phyloP scores from a whole-genome alignment of 129 eudicot genomes.

The Lonicera japonica region DNA sequence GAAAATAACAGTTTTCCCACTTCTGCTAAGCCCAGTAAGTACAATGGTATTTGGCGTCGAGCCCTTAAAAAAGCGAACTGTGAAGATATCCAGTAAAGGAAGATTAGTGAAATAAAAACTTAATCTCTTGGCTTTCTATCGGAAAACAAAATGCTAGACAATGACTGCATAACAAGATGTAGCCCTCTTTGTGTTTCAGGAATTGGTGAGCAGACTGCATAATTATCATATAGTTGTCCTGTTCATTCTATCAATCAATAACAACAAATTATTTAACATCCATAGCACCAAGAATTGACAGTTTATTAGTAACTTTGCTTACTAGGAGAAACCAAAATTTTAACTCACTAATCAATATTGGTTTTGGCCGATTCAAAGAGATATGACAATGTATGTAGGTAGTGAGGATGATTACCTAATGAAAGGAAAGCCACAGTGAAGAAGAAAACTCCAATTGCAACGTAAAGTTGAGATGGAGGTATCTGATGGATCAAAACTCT shows the following conservation, averaged over 20 bases:
- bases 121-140: neutral
- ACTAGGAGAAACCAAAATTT: no score
- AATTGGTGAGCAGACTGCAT: no score
- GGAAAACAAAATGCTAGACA: neutral
- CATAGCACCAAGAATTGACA: no score
- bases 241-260: no score
- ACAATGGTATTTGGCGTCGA: slow-evolving; percentile 59
- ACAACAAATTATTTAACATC: no score
- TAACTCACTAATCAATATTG: no score
- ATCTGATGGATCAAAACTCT: neutral
- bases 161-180: neutral
- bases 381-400: no score
- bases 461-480: neutral
- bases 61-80: slow-evolving; percentile 72
- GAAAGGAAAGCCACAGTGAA: neutral
- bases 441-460: neutral
- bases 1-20: slow-evolving; percentile 88
- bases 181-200: no score
- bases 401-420: neutral
- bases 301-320: no score
- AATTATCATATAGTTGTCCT: no score
- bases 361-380: no score
- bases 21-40: slow-evolving; percentile 82
- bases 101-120: neutral
- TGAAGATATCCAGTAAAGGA: slow-evolving; percentile 16